These are phyloP conservation scores for Leptodontidium sp. DNA, from an alignment of 2,329 filamentous ascomycete genomes.

Conservation along the genomic window DNA sequence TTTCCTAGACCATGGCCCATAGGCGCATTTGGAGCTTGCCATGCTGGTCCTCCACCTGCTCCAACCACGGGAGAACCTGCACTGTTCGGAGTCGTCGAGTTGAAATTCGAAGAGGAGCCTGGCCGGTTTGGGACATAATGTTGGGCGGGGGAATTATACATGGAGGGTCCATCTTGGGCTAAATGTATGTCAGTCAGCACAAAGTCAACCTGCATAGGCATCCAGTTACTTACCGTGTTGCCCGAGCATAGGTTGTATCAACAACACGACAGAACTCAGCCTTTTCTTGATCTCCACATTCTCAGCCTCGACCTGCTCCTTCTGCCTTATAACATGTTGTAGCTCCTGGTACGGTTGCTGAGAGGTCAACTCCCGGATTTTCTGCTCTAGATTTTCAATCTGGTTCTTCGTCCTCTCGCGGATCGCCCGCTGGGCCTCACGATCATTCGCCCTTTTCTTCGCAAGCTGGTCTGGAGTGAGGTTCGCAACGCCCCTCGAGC, in stretches of 20 bases:
- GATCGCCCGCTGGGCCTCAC: constrained; percentile 89
- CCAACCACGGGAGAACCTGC: constrained; percentile 48
- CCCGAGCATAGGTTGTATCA: constrained; percentile 66
- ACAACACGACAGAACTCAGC: constrained; percentile 69
- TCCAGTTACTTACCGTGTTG: constrained; percentile 41
- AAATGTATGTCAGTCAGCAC: background rate
- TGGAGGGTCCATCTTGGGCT: constrained; percentile 28
- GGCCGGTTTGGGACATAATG: constrained; percentile 43
- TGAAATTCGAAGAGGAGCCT: constrained; percentile 45
- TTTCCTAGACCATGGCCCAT: constrained; percentile 41
- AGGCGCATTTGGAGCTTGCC: constrained; percentile 44
- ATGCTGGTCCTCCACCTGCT: constrained; percentile 45
- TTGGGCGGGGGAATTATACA: constrained; percentile 34
- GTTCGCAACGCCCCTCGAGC: constrained; percentile 82
- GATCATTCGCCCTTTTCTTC: constrained; percentile 90
- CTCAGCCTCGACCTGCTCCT: constrained; percentile 79
- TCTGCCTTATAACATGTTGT: constrained; percentile 76
- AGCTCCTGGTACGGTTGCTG: constrained; percentile 87
- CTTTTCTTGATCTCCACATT: constrained; percentile 79
- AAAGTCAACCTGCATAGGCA: constrained; percentile 1
- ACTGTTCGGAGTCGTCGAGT: constrained; percentile 52
- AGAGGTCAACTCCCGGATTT: constrained; percentile 76
- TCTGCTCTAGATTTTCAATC: constrained; percentile 80
- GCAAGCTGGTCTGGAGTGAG: constrained; percentile 88
- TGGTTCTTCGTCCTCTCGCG: constrained; percentile 86